A percentile compares a stretch with the other conserved stretches of the same genome.
Conservation (phyloP, 2,329 filamentous ascomycete species). For the Verticillium dahliae region DNA sequence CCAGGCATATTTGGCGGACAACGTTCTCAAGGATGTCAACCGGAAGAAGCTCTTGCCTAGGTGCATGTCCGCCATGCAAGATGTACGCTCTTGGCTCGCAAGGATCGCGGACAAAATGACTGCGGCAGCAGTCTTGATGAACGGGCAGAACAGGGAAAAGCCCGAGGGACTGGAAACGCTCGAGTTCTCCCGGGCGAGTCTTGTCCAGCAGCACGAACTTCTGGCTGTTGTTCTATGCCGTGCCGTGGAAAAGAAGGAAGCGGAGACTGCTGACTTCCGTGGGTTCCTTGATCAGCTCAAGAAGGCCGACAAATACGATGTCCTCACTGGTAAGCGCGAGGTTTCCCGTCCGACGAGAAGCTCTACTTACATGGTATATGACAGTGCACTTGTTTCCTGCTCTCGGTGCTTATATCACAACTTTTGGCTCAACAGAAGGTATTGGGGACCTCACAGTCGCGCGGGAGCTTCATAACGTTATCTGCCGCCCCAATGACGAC, state of each 20-base stretch:
- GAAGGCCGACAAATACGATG: constrained; percentile 71
- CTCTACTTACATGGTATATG: not conserved
- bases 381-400: constrained; percentile 77
- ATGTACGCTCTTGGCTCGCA: constrained; percentile 71
- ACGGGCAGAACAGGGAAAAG: constrained; percentile 40
- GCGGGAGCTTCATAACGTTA: constrained; percentile 59
- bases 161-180: constrained; percentile 69
- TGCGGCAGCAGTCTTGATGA: constrained; percentile 68
- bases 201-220: constrained; percentile 85
- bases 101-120: constrained; percentile 70
- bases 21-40: constrained; percentile 42
- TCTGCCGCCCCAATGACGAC: constrained; percentile 62
- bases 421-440: constrained; percentile 73
- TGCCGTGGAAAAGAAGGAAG: constrained; percentile 70
- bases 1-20: constrained; percentile 48
- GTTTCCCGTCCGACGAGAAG: constrained; percentile 11
- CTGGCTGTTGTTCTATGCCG: constrained; percentile 74
- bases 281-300: constrained; percentile 63
- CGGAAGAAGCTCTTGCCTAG: constrained; percentile 61
- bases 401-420: constrained; percentile 68
- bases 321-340: constrained; percentile 37
- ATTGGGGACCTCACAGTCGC: constrained; percentile 61
- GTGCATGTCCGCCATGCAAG: constrained; percentile 69
- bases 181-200: constrained; percentile 71
- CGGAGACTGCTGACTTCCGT: constrained; percentile 65